These are phyloP conservation scores for Coprinopsis cinerea DNA, from an alignment of 768 basidiomycete genomes.

Conservation along the genomic window DNA sequence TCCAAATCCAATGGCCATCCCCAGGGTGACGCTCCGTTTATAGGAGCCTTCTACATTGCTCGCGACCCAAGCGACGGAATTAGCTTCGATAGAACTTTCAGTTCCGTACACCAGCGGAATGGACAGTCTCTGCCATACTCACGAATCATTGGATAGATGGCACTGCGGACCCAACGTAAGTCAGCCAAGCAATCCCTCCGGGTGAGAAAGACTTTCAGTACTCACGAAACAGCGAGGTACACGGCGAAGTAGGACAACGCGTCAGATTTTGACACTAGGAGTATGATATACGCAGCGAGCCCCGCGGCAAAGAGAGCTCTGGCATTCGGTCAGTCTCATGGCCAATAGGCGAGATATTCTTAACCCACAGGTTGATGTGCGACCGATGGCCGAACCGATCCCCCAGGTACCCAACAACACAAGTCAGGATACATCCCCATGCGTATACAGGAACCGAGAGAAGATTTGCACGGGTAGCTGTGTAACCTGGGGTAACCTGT, in stretches of 20 bases:
- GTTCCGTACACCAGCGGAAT: too few relatives aligned
- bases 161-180: slow-evolving; percentile 22
- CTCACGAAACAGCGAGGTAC: slow-evolving; percentile 66
- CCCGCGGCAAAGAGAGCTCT: slow-evolving; percentile 26
- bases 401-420: slow-evolving; percentile 53
- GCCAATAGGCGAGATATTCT: background rate
- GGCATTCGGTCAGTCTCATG: background rate
- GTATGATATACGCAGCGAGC: slow-evolving; percentile 58
- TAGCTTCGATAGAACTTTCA: too few relatives aligned
- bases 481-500: slow-evolving; percentile 37
- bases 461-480: slow-evolving; percentile 62
- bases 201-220: slow-evolving; percentile 7
- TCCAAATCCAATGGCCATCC: slow-evolving; percentile 63
- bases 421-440: slow-evolving; percentile 66
- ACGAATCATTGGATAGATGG: slow-evolving; percentile 50
- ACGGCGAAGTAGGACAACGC: slow-evolving; percentile 68
- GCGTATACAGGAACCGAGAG: slow-evolving; percentile 75
- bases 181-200: background rate
- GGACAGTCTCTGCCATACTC: too few relatives aligned
- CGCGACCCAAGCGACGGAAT: slow-evolving; percentile 54
- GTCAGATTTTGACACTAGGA: slow-evolving; percentile 54
- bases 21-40: slow-evolving; percentile 65
- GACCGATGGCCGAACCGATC: slow-evolving; percentile 54
- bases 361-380: slow-evolving; percentile 53
- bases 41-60: slow-evolving; percentile 71